Conservation (phyloP, 1,284 basidiomycete genomes). For the Takashimella tepidaria region DNA sequence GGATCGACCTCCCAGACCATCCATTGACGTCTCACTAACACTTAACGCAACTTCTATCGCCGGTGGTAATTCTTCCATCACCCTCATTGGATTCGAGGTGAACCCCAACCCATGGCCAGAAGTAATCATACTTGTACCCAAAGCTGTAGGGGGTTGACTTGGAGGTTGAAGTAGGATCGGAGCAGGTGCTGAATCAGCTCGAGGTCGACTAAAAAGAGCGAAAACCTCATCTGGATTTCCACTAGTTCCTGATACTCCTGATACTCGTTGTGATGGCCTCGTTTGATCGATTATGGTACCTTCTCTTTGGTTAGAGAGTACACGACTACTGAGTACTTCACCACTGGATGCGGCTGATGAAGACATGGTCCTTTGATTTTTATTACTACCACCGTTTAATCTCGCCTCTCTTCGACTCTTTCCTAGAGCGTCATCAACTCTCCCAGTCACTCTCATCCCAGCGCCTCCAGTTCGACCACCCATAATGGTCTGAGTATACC, state of each 20-base stretch:
- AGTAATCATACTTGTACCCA: conserved; percentile 21
- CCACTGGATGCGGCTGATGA: neutral
- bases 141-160: conserved; percentile 5
- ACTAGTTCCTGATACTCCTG: too few species aligned
- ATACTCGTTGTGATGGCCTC: neutral
- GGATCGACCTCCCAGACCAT: neutral
- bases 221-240: conserved; percentile 29
- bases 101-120: conserved; percentile 24
- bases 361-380: neutral
- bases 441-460: conserved; percentile 59
- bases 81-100: neutral
- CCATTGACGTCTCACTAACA: conserved; percentile 19
- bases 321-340: neutral
- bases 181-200: conserved; percentile 40
- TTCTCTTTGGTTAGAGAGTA: neutral
- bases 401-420: neutral
- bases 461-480: conserved; percentile 57
- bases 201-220: conserved; percentile 25
- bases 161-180: conserved; percentile 13
- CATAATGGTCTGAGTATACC: conserved; percentile 82
- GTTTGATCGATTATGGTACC: neutral
- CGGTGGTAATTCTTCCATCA: neutral
- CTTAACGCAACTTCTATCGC: conserved; percentile 14
- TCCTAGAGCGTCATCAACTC: conserved; percentile 3
- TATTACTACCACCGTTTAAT: too few species aligned